Base-by-base conservation (phyloP, 768 basidiomycete species). In the Serendipita sp. region DNA sequence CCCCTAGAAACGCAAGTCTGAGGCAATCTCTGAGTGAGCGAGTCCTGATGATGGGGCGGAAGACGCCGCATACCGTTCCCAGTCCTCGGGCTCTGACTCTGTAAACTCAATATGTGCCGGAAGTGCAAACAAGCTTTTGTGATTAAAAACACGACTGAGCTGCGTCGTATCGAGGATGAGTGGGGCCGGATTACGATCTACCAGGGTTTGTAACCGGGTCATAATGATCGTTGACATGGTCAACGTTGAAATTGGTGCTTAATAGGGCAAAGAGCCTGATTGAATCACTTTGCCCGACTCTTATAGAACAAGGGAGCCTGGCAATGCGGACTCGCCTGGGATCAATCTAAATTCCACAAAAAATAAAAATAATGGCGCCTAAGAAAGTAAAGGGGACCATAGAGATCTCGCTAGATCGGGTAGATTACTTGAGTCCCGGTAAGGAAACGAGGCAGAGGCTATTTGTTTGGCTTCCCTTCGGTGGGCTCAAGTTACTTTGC, bases 271-370 rank as follows among this genome's bases (percentile, higher is more conserved):
- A 4, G 53, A 58, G 45, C 45, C 45, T 48, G 45, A 48, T 48
- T 48, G 45, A 20, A 48, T 48, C 45, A 48, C 45, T 20, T n/a
- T 48, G 45, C 45, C 45, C 45, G 45, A 48, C 45, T 48, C 45
- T 48, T 48, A 28, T 48, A 48, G 20, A 48, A 28, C n/a, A 48
- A 20, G 20, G 45, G 45, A 48, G 45, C 45, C 45, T 48, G 45
- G 45, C 45, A 48, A 48, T 48, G n/a, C 20, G 7, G 45, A 48
- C 45, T 9, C 9, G 26, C 7, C 45, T 48, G 45, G 45, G 45
- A 48, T 20, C n/a, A 20, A 7, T n/a, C 17, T 7, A 28, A 48
- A 28, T 20, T 48, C 20, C 45, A 20, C 20, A 2, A 5, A 28
- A 48, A 28, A 48, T 20, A 20, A 48, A 48, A n/a, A n/a, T n/a